These are phyloP conservation scores for Grifola frondosa DNA, from an alignment of 1,284 basidiomycete species.

Conservation along the genomic window DNA sequence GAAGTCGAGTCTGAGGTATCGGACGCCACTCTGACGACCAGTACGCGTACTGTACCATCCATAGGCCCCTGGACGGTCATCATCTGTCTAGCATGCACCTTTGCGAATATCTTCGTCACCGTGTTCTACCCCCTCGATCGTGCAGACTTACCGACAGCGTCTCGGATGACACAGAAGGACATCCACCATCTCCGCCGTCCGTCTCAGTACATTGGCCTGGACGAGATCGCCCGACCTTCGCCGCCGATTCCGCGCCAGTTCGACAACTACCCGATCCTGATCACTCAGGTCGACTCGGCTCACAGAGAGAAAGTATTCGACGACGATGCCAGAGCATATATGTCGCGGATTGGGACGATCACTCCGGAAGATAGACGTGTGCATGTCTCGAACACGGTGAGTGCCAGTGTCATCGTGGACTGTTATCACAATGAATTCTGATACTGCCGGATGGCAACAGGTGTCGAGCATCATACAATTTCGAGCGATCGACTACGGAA, in stretches of 20 bases:
- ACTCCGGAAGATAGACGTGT: conserved; percentile 10
- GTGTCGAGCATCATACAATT: conserved; percentile 27
- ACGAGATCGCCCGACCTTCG: conserved; percentile 20
- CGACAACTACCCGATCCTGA: conserved; percentile 21
- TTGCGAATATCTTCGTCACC: too few relatives aligned
- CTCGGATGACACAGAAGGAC: conserved; percentile 4
- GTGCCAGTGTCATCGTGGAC: too few relatives aligned
- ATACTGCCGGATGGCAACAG: too few relatives aligned
- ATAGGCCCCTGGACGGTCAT: too few relatives aligned
- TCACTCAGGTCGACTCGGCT: conserved; percentile 18
- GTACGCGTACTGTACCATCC: too few relatives aligned
- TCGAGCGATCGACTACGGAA: conserved; percentile 28
- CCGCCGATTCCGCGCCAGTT: conserved; percentile 20
- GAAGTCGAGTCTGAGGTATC: too few relatives aligned
- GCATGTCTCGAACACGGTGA: conserved; percentile 5
- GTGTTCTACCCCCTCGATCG: too few relatives aligned
- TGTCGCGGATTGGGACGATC: background rate
- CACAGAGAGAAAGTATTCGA: conserved; percentile 14
- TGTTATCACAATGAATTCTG: too few relatives aligned
- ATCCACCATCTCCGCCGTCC: conserved; percentile 23
- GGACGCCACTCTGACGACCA: too few relatives aligned
- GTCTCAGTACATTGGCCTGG: conserved; percentile 27
- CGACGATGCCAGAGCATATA: conserved; percentile 2
- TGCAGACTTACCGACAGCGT: too few relatives aligned
- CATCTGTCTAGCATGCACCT: too few relatives aligned